Evolutionary conservation across 371 early-diverging fungal species (phyloP), one percentile per base, ranked within the genome.

Genomic region (Haplosporangium sp.): DNA sequence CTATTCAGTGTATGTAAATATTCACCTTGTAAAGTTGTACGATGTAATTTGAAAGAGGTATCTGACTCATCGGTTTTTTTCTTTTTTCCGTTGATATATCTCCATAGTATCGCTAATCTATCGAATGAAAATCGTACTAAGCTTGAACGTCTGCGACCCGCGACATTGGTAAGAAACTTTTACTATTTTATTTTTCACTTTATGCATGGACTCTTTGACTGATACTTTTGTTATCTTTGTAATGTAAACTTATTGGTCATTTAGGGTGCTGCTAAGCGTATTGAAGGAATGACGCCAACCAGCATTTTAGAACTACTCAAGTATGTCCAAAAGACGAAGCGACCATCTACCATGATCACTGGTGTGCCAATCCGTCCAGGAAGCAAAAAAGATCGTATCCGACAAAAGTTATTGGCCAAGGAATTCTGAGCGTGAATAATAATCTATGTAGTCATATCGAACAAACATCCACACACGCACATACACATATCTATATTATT

Each of bases 261-360:
- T 57, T 69, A 91, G 91, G 94, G 94, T 38, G 93, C 93, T 1
- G 94, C 93, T n/a, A 93, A 93, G 79, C 87, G 94, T n/a, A 91
- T 95, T 56, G 94, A 92, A 64, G 95, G 95, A 0, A 90, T 95
- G 82, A 94, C 94, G 42, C 94, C 95, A 17, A 91, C 91, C 0
- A 90, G 89, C 10, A 88, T 95, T 72, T 76, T 95, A n/a, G 88
- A 90, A 9, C 75, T 95, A 56, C 86, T 95, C 67, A 90, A 88
- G 53, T 84, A 92, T 65, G 90, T 87, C 3, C 86, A 86, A 38
- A 73, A 56, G 71, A 77, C 69, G 8, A 74, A 63, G 27, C 67
- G 72, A 10, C 71, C 76, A 20, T 20, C 70, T 47, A 72, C 83
- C 3, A 78, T 56, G 58, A 44, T 72, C 64, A 72, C 72, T 0